These are phyloP conservation scores for Haematococcus lacustris DNA, from an alignment of 139 green algal species.

Conservation along the genomic window DNA sequence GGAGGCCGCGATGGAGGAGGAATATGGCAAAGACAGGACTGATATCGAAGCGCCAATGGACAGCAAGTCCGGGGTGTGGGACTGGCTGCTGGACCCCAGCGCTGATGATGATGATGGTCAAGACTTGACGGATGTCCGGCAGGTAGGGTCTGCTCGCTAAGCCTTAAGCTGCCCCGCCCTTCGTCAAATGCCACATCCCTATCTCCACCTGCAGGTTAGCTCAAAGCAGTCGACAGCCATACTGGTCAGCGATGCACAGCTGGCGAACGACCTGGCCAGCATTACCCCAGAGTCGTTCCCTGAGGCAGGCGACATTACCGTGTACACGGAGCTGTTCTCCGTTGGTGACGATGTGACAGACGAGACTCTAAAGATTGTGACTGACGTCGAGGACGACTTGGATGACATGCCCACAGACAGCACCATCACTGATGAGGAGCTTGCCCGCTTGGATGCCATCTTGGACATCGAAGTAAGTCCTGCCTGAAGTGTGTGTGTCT, in stretches of 20 bases:
- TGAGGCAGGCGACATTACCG: too few relatives aligned
- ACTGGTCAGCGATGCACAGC: too few relatives aligned
- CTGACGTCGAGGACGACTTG: neutral
- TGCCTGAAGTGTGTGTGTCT: too few relatives aligned
- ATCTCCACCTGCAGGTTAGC: too few relatives aligned
- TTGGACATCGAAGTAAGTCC: neutral
- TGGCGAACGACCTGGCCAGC: too few relatives aligned
- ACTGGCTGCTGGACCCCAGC: constrained; percentile 6
- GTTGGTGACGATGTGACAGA: neutral
- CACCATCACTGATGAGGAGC: constrained; percentile 1
- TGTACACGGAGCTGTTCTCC: constrained; percentile 1
- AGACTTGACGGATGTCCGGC: too few relatives aligned
- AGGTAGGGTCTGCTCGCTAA: too few relatives aligned
- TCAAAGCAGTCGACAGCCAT: too few relatives aligned
- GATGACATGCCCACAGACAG: neutral
- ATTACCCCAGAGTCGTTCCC: too few relatives aligned
- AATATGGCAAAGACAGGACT: constrained; percentile 12
- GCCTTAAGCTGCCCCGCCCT: too few relatives aligned
- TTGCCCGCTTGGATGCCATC: neutral
- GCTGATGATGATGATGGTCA: constrained; percentile 18
- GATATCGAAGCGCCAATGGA: too few relatives aligned
- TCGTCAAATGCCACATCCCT: too few relatives aligned
- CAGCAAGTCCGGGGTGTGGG: neutral
- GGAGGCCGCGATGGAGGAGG: constrained; percentile 32
- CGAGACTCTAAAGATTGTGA: neutral